Evolutionary conservation across 768 basidiomycete species (phyloP).

Genomic region (Tulasnella sp.): DNA sequence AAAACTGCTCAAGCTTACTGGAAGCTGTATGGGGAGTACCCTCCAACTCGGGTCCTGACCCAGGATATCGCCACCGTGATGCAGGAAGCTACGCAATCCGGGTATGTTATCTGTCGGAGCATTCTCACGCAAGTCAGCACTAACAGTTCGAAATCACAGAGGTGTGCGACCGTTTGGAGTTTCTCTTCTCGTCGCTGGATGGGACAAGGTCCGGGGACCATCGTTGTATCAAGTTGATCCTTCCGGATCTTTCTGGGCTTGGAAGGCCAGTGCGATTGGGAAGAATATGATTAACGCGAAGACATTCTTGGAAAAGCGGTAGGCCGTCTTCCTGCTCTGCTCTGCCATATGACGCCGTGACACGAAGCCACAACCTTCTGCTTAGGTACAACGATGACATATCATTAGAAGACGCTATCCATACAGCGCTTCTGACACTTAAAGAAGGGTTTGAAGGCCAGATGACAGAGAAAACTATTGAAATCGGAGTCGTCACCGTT

Average conservation of each 20-base stretch:
- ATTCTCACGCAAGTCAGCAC: neutral
- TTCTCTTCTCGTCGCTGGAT: constrained; percentile 93
- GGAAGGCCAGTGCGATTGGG: constrained; percentile 99
- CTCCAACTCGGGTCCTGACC: constrained; percentile 90
- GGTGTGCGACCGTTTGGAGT: constrained; percentile 99
- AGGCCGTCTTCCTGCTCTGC: constrained; percentile 38
- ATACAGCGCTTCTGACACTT: constrained; percentile 93
- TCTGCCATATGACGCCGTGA: constrained; percentile 32
- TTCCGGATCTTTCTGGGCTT: constrained; percentile 98
- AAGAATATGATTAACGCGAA: constrained; percentile 99
- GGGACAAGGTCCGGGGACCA: constrained; percentile 91
- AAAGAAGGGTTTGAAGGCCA: constrained; percentile 99
- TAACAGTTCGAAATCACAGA: constrained; percentile 45
- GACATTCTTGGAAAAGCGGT: constrained; percentile 99
- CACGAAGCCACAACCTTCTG: constrained; percentile 29
- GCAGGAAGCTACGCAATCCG: constrained; percentile 98
- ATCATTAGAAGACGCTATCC: constrained; percentile 96
- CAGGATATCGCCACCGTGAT: constrained; percentile 97
- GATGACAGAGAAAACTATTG: constrained; percentile 99
- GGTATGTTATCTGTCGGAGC: constrained; percentile 52
- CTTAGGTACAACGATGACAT: constrained; percentile 97
- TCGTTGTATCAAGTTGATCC: constrained; percentile 99
- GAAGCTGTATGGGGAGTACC: constrained; percentile 99
- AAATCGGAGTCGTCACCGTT: constrained; percentile 94
- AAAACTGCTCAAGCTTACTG: constrained; percentile 99